These are phyloP conservation scores for Raphanus sativus DNA, from an alignment of 345 rosid species.

Conservation along the genomic window DNA sequence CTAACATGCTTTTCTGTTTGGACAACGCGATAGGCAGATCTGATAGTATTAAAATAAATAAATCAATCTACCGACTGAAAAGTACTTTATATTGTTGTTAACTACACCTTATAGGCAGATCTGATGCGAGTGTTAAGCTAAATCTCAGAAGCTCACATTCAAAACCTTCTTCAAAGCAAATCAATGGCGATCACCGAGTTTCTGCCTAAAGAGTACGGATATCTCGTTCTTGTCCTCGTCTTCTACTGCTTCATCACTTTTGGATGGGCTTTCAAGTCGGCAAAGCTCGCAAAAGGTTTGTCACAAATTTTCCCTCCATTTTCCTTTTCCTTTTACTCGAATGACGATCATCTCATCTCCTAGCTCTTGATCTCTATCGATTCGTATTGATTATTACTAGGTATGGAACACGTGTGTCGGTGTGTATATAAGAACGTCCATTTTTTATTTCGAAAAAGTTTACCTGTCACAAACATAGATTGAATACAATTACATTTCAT, in stretches of 20 bases:
- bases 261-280: constrained; percentile 73
- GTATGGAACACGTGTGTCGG: no score
- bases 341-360: not conserved
- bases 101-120: not conserved
- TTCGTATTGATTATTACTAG: not conserved
- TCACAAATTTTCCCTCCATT: not conserved
- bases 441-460: no score
- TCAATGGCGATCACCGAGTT: constrained; percentile 40
- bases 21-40: no score
- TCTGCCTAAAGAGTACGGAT: constrained; percentile 69
- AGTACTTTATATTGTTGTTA: not conserved
- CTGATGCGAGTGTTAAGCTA: not conserved
- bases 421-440: no score
- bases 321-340: not conserved
- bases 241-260: constrained; percentile 64
- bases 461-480: no score
- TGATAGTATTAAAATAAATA: no score
- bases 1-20: no score
- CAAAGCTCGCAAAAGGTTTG: constrained; percentile 68
- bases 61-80: no score
- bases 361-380: not conserved
- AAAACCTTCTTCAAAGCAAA: not conserved
- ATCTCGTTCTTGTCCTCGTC: constrained; percentile 67
- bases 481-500: no score
- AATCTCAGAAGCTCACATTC: not conserved